A percentile compares a stretch with the other conserved stretches of the same genome.
These are phyloP conservation scores for Hygrocybe coccinea DNA, from an alignment of 768 basidiomycete species.

Conservation along the genomic window DNA sequence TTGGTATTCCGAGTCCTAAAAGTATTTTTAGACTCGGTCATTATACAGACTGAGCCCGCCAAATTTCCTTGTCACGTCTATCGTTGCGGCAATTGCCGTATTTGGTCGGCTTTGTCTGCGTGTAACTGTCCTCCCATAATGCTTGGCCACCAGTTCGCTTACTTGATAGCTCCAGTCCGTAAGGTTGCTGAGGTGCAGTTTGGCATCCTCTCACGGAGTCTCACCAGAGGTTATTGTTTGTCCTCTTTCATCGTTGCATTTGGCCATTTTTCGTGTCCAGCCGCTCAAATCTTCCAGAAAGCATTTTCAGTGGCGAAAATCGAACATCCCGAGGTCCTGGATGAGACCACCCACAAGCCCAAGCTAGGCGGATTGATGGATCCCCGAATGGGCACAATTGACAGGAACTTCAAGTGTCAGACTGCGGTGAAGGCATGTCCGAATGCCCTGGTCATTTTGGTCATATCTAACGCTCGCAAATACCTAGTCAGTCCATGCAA, in stretches of 20 bases:
- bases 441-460: constrained; percentile 99
- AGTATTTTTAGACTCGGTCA: no score
- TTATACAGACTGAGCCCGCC: no score
- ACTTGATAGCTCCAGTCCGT: constrained; percentile 89
- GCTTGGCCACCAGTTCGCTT: constrained; percentile 88
- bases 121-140: constrained; percentile 36
- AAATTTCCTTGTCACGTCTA: no score
- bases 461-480: constrained; percentile 66
- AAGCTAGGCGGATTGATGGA: constrained; percentile 96
- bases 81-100: no score
- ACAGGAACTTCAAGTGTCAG: constrained; percentile 97
- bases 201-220: constrained; percentile 67
- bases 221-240: constrained; percentile 95
- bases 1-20: no score
- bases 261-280: not conserved
- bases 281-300: constrained; percentile 55
- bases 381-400: constrained; percentile 96
- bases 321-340: constrained; percentile 98
- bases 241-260: constrained; percentile 20
- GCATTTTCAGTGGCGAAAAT: constrained; percentile 97
- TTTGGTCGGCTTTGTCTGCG: no score
- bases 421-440: constrained; percentile 99
- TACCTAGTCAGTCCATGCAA: no score
- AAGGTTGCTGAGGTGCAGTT: constrained; percentile 98
- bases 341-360: constrained; percentile 84